Evolutionary conservation across 1,284 basidiomycete species (phyloP).

Genomic region (Apiotrichum laibachii): DNA sequence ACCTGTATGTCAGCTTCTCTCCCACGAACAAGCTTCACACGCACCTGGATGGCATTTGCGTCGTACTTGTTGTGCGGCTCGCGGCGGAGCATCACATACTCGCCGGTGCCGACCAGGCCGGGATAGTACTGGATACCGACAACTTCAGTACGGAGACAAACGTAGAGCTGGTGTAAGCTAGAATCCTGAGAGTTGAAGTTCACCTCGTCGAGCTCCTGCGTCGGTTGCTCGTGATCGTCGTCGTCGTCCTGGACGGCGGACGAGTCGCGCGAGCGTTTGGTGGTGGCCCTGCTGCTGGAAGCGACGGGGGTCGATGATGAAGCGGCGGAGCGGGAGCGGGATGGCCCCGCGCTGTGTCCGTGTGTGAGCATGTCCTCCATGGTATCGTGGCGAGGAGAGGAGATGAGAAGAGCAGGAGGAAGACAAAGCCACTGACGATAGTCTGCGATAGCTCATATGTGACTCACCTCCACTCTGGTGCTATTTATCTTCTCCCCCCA

Average conservation of each 20-base stretch:
- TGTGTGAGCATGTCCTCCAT: neutral
- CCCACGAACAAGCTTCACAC: constrained; percentile 30
- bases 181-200: constrained; percentile 2
- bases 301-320: neutral
- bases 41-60: constrained; percentile 52
- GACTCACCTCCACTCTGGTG: too few relatives aligned
- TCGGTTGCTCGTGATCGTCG: constrained; percentile 11
- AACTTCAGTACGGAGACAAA: constrained; percentile 60
- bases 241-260: constrained; percentile 10
- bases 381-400: neutral
- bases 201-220: constrained; percentile 33
- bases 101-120: constrained; percentile 72
- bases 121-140: constrained; percentile 80
- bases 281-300: neutral
- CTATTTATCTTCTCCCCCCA: too few relatives aligned
- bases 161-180: constrained; percentile 61
- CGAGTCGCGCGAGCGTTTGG: neutral
- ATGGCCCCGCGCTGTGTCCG: neutral
- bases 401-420: neutral
- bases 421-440: neutral
- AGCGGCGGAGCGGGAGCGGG: neutral
- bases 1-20: constrained; percentile 59
- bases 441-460: too few relatives aligned
- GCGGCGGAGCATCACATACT: constrained; percentile 69
- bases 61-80: constrained; percentile 70